phyloP scores from a whole-genome alignment of 768 basidiomycete species.

The Russula abietina region DNA sequence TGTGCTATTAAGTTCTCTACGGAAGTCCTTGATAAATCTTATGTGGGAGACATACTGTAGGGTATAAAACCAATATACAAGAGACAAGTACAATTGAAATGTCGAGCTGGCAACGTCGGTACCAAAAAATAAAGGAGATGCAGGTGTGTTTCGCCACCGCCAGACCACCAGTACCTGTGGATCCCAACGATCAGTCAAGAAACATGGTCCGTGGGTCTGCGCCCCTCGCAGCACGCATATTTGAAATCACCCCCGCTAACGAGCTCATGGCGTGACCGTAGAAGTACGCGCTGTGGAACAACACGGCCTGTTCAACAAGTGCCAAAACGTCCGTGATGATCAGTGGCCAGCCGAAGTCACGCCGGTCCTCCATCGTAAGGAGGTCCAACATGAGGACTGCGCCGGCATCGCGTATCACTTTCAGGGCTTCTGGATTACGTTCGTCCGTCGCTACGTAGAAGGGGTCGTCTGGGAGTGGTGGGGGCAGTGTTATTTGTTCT shows the following conservation, averaged over 20 bases:
- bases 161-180: background rate
- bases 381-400: constrained; percentile 40
- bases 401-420: constrained; percentile 33
- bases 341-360: constrained; percentile 38
- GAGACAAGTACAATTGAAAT: too few relatives aligned
- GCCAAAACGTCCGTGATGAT: constrained; percentile 40
- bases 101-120: background rate
- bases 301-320: constrained; percentile 38
- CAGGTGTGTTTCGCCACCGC: background rate
- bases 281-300: constrained; percentile 35
- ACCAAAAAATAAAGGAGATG: background rate
- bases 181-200: constrained; percentile 31
- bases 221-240: constrained; percentile 36
- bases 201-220: constrained; percentile 33
- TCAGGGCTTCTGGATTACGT: constrained; percentile 32
- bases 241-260: constrained; percentile 37
- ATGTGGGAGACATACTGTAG: too few relatives aligned
- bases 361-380: constrained; percentile 38
- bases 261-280: constrained; percentile 37
- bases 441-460: constrained; percentile 41
- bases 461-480: constrained; percentile 13
- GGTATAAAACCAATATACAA: background rate
- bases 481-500: constrained; percentile 5
- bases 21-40: background rate
- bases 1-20: background rate